Conservation (phyloP, 2,329 filamentous ascomycete genomes). For the Fusarium tupiense region DNA sequence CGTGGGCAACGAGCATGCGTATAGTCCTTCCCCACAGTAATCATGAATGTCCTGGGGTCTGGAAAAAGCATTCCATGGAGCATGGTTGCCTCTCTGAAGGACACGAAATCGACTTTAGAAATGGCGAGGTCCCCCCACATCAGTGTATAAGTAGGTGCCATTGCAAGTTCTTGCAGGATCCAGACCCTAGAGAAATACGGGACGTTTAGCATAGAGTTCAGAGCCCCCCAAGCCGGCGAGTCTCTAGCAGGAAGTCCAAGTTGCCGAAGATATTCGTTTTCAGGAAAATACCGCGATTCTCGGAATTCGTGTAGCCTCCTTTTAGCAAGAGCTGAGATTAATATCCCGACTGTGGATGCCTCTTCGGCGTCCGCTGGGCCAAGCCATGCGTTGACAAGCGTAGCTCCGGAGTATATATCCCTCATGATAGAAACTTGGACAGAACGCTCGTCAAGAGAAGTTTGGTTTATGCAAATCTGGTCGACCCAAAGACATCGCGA, state of each 20-base stretch:
- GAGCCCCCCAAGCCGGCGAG: accelerated
- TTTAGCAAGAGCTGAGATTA: background rate
- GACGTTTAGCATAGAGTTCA: background rate
- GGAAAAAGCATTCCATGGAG: accelerated
- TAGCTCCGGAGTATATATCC: background rate
- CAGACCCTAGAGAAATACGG: background rate
- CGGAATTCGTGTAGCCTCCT: background rate
- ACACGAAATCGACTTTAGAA: accelerated
- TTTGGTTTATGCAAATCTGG: background rate
- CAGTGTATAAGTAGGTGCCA: accelerated
- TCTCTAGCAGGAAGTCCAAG: background rate
- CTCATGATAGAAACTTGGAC: background rate
- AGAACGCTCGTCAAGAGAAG: background rate
- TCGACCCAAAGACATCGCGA: background rate
- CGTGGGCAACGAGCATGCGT: accelerated
- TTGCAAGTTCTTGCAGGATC: background rate
- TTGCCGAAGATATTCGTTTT: background rate
- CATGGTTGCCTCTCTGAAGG: accelerated
- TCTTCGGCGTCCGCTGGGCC: background rate
- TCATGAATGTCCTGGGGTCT: too few species aligned
- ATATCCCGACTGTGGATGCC: accelerated
- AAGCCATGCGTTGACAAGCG: background rate
- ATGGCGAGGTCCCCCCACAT: accelerated
- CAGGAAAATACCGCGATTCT: accelerated
- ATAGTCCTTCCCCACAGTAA: accelerated